phyloP scores from a whole-genome alignment of 2,329 filamentous ascomycete genomes.

The Setomelanomma holmii region DNA sequence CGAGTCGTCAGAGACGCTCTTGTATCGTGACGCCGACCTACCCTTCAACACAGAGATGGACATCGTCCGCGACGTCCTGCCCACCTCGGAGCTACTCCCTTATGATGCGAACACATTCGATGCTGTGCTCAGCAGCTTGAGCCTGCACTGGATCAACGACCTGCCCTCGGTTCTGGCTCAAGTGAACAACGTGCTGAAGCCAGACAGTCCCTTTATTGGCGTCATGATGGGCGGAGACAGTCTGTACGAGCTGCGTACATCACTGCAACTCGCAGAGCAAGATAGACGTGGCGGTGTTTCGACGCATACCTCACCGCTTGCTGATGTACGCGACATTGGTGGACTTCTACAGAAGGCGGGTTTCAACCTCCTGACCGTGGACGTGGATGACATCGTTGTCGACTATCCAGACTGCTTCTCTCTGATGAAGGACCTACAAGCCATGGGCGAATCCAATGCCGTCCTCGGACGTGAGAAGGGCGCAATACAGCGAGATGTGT shows the following conservation, averaged over 20 bases:
- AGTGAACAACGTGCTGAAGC: slow-evolving; percentile 86
- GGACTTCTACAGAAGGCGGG: slow-evolving; percentile 85
- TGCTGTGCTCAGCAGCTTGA: slow-evolving; percentile 85
- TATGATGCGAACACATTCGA: slow-evolving; percentile 82
- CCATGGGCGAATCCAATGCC: slow-evolving; percentile 95
- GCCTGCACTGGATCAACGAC: slow-evolving; percentile 97
- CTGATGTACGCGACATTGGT: slow-evolving; percentile 90
- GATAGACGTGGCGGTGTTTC: slow-evolving; percentile 91
- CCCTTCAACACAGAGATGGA: slow-evolving; percentile 77
- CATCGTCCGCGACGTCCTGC: slow-evolving; percentile 77
- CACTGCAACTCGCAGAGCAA: slow-evolving; percentile 88
- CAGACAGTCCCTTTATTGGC: slow-evolving; percentile 88
- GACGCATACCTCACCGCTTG: slow-evolving; percentile 87
- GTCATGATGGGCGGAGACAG: slow-evolving; percentile 98
- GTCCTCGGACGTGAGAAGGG: slow-evolving; percentile 85
- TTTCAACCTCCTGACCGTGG: slow-evolving; percentile 95
- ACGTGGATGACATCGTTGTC: slow-evolving; percentile 96
- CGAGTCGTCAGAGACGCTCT: slow-evolving; percentile 78
- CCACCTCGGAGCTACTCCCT: slow-evolving; percentile 75
- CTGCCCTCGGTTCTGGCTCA: slow-evolving; percentile 83
- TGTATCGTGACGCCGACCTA: slow-evolving; percentile 79
- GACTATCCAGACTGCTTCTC: slow-evolving; percentile 91
- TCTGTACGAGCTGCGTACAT: slow-evolving; percentile 90
- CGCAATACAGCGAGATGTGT: slow-evolving; percentile 76
- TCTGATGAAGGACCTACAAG: slow-evolving; percentile 91